Evolutionary conservation across 2,329 filamentous ascomycete genomes (phyloP), one percentile per base, ranked within the genome.

Genomic region (Pestalotiopsis sp.): DNA sequence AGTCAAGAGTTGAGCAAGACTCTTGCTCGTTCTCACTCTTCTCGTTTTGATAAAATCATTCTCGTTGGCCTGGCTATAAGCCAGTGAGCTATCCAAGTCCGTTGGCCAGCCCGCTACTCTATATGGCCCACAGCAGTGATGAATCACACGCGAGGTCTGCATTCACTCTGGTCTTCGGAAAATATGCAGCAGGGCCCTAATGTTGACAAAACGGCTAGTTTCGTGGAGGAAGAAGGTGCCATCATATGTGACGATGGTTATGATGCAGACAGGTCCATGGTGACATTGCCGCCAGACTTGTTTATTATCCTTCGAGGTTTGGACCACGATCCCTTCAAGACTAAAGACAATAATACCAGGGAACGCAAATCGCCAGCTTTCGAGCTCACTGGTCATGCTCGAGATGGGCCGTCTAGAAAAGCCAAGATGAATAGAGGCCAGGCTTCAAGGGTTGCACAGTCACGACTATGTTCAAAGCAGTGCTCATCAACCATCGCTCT

Each of bases 371-470:
- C 11, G 11, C 9, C 59, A 17, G 31, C 27, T 12, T 4, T 20
- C 23, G 9, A n/a, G 17, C 27, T 39, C n/a, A 36, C 17, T 17
- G 20, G 4, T 13, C n/a, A 7, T 27, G 4, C 9, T 14, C 17
- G 11, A 12, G 17, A 11, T 23, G 56, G 52, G 36, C 17, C 27
- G 11, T n/a, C 38, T 2, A 75, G 77, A 63, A 77, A 73, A 69
- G 68, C 69, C 41, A 77, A 71, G 66, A 20, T 72, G 63, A 68
- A 70, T 64, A 36, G 60, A 57, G 36, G 65, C 71, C 23, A 38
- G 36, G 41, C 39, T 56, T 36, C n/a, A 25, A 61, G 23, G 39
- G 17, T 6, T 45, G 39, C 27, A 39, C 23, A 20, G 56, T 20
- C 68, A 68, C 49, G 23, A 56, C 58, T 38, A 39, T 36, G 13